phyloP scores from a whole-genome alignment of 257 asterid species.

The Gentiana dahurica region DNA sequence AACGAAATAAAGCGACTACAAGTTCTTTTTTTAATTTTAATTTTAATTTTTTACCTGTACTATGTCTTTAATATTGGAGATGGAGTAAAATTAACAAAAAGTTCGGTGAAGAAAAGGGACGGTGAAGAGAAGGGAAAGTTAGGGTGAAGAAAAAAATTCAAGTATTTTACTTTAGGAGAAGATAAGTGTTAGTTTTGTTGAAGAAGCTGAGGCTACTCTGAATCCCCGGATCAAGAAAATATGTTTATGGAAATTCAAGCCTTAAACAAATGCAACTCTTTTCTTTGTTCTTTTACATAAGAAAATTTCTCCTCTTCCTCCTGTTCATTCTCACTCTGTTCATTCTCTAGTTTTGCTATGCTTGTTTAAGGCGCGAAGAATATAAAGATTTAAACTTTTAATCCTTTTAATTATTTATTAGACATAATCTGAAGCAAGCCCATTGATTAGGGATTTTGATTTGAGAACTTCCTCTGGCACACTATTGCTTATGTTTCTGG shows the following conservation, averaged over 20 bases:
- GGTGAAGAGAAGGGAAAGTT: slow-evolving; percentile 14
- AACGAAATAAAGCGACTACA: not conserved
- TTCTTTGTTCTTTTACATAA: slow-evolving; percentile 14
- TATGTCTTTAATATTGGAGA: slow-evolving; percentile 20
- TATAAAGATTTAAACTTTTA: slow-evolving; percentile 18
- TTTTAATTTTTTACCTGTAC: not conserved
- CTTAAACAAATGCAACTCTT: slow-evolving; percentile 8
- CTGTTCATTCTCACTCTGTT: slow-evolving; percentile 76
- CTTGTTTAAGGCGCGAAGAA: not conserved
- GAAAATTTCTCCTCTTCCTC: slow-evolving; percentile 62
- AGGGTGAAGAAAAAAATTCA: slow-evolving; percentile 15
- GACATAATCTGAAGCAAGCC: slow-evolving; percentile 22
- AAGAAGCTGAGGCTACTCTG: slow-evolving; percentile 19
- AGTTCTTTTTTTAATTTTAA: slow-evolving; percentile 1
- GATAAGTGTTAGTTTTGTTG: slow-evolving; percentile 20
- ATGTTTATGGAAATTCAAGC: slow-evolving; percentile 66
- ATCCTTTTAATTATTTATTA: slow-evolving; percentile 7
- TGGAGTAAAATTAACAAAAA: slow-evolving; percentile 23
- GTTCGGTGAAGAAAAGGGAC: not conserved
- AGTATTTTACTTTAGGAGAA: slow-evolving; percentile 15
- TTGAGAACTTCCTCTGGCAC: slow-evolving; percentile 9
- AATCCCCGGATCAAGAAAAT: not conserved
- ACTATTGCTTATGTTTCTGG: slow-evolving; percentile 6
- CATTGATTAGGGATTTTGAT: slow-evolving; percentile 32
- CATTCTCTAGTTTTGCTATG: slow-evolving; percentile 30